A percentile compares a stretch with the other conserved stretches of the same genome.
Evolutionary conservation across 2,329 filamentous ascomycete genomes (phyloP).

Genomic region (Pseudomassariella vexata): DNA sequence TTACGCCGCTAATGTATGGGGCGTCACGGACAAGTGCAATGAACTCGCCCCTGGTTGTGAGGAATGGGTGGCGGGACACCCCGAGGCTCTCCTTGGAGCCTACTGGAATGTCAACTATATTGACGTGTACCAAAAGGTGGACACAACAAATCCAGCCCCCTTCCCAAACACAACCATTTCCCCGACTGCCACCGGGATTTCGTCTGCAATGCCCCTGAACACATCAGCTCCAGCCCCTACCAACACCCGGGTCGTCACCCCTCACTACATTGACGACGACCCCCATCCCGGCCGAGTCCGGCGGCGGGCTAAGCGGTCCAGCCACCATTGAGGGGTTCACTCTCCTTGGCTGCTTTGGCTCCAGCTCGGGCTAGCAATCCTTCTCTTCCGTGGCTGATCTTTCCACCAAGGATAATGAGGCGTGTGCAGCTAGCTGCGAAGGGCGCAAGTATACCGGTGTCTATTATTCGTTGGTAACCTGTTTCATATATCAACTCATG

Average conservation of each 20-base stretch:
- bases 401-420: slow-evolving; percentile 31
- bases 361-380: slow-evolving; percentile 26
- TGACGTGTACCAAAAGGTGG: slow-evolving; percentile 33
- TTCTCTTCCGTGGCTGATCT: slow-evolving; percentile 26
- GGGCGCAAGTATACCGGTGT: slow-evolving; percentile 31
- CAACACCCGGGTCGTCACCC: slow-evolving; percentile 21
- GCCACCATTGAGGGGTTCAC: slow-evolving; percentile 14
- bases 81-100: slow-evolving; percentile 33
- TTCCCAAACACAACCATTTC: neutral
- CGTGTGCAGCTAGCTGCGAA: slow-evolving; percentile 32
- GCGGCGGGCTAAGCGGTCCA: slow-evolving; percentile 10
- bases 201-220: slow-evolving; percentile 2
- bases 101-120: slow-evolving; percentile 52
- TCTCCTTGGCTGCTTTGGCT: slow-evolving; percentile 33
- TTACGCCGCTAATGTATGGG: slow-evolving; percentile 54
- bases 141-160: slow-evolving; percentile 3
- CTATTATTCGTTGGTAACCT: slow-evolving; percentile 22
- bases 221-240: slow-evolving; percentile 8
- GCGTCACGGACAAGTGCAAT: slow-evolving; percentile 29
- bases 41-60: slow-evolving; percentile 36
- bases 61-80: slow-evolving; percentile 40
- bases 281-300: slow-evolving; percentile 13
- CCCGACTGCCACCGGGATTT: slow-evolving; percentile 1
- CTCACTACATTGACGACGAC: slow-evolving; percentile 13
- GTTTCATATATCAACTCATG: neutral